phyloP scores from a whole-genome alignment of 2,329 filamentous ascomycete genomes.

The Fusarium secorum region DNA sequence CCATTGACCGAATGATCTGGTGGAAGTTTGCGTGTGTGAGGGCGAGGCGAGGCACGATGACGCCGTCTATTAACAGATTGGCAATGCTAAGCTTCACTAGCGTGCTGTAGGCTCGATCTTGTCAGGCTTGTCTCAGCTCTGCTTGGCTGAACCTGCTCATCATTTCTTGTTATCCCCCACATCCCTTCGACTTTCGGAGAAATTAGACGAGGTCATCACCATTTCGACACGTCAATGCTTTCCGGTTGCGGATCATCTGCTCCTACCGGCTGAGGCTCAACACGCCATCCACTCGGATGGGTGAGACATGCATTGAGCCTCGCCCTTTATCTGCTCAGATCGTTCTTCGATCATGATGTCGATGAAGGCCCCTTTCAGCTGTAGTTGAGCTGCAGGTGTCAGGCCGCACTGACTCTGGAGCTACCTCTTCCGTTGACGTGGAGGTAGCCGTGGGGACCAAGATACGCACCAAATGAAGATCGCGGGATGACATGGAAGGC shows the following conservation, averaged over 20 bases:
- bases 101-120: neutral
- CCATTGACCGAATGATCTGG: conserved; percentile 4
- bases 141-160: conserved; percentile 3
- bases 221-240: neutral
- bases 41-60: conserved; percentile 16
- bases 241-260: conserved; percentile 13
- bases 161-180: conserved; percentile 10
- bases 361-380: conserved; percentile 19
- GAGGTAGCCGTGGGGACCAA: conserved; percentile 2
- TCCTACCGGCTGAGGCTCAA: conserved; percentile 5
- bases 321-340: neutral
- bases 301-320: conserved; percentile 10
- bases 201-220: conserved; percentile 11
- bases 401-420: neutral
- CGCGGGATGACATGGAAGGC: conserved; percentile 35
- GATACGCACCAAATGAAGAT: conserved; percentile 20
- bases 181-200: conserved; percentile 1
- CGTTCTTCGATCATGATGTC: conserved; percentile 10
- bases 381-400: neutral
- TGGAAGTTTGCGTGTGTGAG: conserved; percentile 18
- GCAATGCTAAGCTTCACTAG: neutral
- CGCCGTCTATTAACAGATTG: neutral
- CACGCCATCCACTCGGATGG: conserved; percentile 3
- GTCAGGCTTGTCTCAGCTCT: conserved; percentile 10
- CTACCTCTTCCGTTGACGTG: conserved; percentile 2